Evolutionary conservation across 805 yeast species (phyloP).

Genomic region (Candida succiphila): DNA sequence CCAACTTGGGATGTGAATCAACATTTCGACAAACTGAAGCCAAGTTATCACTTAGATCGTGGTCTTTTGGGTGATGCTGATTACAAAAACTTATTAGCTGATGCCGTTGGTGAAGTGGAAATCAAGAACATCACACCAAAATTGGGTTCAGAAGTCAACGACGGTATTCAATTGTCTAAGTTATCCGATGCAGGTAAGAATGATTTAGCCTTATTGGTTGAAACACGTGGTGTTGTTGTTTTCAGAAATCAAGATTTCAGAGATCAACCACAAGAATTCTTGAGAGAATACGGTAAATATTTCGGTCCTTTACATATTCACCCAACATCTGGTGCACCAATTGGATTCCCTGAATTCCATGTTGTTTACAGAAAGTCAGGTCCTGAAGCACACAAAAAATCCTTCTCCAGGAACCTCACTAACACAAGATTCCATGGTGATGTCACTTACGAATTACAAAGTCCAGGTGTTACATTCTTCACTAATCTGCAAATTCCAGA

Average conservation of each 20-base stretch:
- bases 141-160: conserved; percentile 48
- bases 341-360: conserved; percentile 43
- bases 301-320: too few species aligned
- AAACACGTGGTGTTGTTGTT: conserved; percentile 54
- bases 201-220: conserved; percentile 54
- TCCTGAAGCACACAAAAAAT: conserved; percentile 23
- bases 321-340: conserved; percentile 61
- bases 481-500: conserved; percentile 45
- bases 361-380: conserved; percentile 39
- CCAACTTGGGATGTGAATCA: conserved; percentile 66
- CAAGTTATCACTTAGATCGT: conserved; percentile 43
- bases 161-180: conserved; percentile 42
- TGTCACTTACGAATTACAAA: conserved; percentile 59
- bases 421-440: conserved; percentile 56
- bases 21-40: conserved; percentile 37
- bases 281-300: too few species aligned
- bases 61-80: conserved; percentile 44
- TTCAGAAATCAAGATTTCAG: too few species aligned
- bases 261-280: too few species aligned
- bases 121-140: conserved; percentile 47
- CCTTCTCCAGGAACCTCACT: conserved; percentile 22
- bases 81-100: conserved; percentile 33
- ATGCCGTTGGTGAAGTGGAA: conserved; percentile 12
- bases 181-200: conserved; percentile 43
- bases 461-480: conserved; percentile 59